Base-by-base conservation (phyloP, 768 basidiomycete species). In the Cystofilobasidium bisporidii region DNA sequence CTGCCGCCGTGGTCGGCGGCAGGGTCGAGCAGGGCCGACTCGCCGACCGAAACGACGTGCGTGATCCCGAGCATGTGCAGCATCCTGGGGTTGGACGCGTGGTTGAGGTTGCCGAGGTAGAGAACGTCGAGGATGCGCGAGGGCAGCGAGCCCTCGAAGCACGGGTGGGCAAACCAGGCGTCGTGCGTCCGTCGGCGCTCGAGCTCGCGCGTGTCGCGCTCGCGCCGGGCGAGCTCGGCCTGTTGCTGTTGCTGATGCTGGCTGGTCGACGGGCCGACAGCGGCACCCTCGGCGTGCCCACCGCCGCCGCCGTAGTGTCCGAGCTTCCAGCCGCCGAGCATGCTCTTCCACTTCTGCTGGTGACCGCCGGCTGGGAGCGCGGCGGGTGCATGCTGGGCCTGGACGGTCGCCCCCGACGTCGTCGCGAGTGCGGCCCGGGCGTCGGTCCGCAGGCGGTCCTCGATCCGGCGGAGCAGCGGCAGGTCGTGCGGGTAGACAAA, bases 31-130 rank as follows among this genome's bases (percentile, higher is more conserved):
- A 96, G 83, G 15, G 93, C 89, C 69, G 90, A 91, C 80, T 97
- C 94, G 59, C 94, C 94, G 3, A 97, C 91, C 12, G 89, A 92
- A 33, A 98, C 92, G 70, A 98, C 92, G 75, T 98, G 93, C 2
- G 92, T 94, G 73, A 98, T 93, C 30, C 91, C 91, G 20, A 98
- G 83, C 3, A 91, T 90, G 73, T 92, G 88, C 3, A 98, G 84
- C 92, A 98, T 96, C 73, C 89, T 89, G 63, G 86, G 91, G 77
- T 98, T 98, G 32, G 86, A 81, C 0, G 94, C 94, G 72, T 98
- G 94, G 72, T 91, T 90, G 76, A 96, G 73, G 76, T 96, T 93
- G 41, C 92, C 91, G n/a, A 93, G 82, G 76, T 93, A 93, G 75
- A 98, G 81, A 78, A 90, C 92, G 65, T 90, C 90, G 69, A 96